Base-by-base conservation (phyloP, 2,329 filamentous ascomycete genomes). In the Scortechinia acanthostroma region DNA sequence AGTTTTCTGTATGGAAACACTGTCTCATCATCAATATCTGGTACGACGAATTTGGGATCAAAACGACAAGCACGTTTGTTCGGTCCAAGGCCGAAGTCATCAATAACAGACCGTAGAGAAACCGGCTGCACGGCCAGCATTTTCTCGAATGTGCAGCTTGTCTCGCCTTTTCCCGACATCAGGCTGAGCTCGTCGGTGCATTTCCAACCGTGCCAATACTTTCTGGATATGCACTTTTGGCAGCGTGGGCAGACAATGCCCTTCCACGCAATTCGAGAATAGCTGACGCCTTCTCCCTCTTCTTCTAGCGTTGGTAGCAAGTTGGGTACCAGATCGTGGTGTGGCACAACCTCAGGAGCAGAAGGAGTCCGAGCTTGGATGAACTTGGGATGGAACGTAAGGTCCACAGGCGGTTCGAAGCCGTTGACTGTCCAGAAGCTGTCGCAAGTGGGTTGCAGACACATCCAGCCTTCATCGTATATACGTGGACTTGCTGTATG, bases 161-260 rank as follows among this genome's bases (percentile, higher is more conserved):
- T 30, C 10, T n/a, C 10, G 25, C n/a, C 25, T 30, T 10, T 10
- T 30, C 25, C 25, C 10, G 25, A 10, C 10, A 30, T 30, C n/a
- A n/a, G n/a, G n/a, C n/a, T n/a, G n/a, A 30, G 47, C 0, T 50
- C 47, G 6, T 61, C 63, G 4, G 54, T 49, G 48, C 77, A 80
- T 35, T 64, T 58, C 76, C 76, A 80, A 1, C 66, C 68, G 2
- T 53, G 57, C 70, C 73, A 80, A 17, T 61, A 57, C 6, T 63
- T 57, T 2, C 76, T 65, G 1, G 68, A 63, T 43, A 68, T 71
- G 52, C 77, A 80, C 22, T 69, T 63, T 0, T 63, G 62, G 48
- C 77, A 81, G 3, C 56, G 28, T 0, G 72, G 73, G 50, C 77
- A 81, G 2, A 74, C 69, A 17, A 78, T 65, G 0, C 76, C 77